These are phyloP conservation scores for Phanerochaete carnosa DNA, from an alignment of 768 basidiomycete genomes.

Conservation along the genomic window DNA sequence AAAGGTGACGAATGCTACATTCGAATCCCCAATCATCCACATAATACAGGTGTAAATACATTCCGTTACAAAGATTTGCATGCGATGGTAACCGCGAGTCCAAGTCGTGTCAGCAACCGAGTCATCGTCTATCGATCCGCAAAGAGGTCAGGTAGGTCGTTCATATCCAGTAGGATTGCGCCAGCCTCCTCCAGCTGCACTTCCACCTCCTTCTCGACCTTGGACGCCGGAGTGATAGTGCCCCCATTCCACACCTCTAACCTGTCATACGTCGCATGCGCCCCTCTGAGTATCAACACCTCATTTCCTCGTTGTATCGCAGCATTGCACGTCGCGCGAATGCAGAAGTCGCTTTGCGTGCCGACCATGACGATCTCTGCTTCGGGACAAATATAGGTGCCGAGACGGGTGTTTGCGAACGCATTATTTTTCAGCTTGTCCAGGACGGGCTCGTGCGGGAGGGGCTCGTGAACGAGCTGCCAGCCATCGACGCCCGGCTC, in stretches of 20 bases:
- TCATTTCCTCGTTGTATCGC: constrained; percentile 63
- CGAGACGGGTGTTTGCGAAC: constrained; percentile 57
- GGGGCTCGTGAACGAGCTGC: constrained; percentile 55
- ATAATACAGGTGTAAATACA: constrained; percentile 1
- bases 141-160: constrained; percentile 57
- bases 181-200: constrained; percentile 68
- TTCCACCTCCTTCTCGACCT: constrained; percentile 60
- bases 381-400: constrained; percentile 42
- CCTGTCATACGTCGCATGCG: constrained; percentile 68
- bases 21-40: neutral
- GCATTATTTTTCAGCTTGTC: constrained; percentile 69
- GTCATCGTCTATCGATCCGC: constrained; percentile 39
- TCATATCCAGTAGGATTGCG: constrained; percentile 63
- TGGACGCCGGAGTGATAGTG: constrained; percentile 37
- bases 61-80: neutral
- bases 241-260: constrained; percentile 55
- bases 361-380: constrained; percentile 67
- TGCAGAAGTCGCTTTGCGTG: constrained; percentile 63
- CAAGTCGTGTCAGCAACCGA: neutral
- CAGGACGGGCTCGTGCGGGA: constrained; percentile 48
- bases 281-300: constrained; percentile 58
- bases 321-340: constrained; percentile 51
- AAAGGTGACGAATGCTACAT: neutral
- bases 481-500: constrained; percentile 54
- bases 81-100: neutral